A percentile compares a stretch with the other conserved stretches of the same genome.
These are phyloP conservation scores for Russula sp. DNA, from an alignment of 768 basidiomycete genomes.

Conservation along the genomic window DNA sequence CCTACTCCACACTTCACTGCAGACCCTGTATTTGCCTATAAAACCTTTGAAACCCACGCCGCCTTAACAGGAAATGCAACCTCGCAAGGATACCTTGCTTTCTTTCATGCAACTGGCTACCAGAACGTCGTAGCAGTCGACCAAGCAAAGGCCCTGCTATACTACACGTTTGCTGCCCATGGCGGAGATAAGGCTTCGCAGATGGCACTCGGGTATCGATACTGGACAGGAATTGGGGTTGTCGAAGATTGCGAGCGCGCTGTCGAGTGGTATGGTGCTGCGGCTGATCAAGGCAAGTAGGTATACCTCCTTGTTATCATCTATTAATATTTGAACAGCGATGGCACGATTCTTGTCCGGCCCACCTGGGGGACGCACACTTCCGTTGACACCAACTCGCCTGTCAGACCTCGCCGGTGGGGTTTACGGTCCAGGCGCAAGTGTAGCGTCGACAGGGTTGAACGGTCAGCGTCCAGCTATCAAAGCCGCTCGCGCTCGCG, in stretches of 20 bases:
- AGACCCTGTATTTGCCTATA: constrained; percentile 60
- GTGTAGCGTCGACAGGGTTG: constrained; percentile 83
- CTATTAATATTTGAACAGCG: constrained; percentile 43
- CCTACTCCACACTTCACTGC: constrained; percentile 63
- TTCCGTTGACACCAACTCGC: constrained; percentile 76
- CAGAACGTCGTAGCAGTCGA: constrained; percentile 57
- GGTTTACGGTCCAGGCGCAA: constrained; percentile 92
- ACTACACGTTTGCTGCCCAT: constrained; percentile 92
- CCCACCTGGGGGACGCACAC: constrained; percentile 84
- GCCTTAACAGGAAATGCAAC: constrained; percentile 74
- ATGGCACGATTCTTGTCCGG: constrained; percentile 80
- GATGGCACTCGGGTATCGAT: constrained; percentile 90
- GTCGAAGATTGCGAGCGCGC: constrained; percentile 82
- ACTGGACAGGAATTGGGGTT: constrained; percentile 95
- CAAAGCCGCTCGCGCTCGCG: constrained; percentile 76
- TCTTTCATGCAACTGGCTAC: constrained; percentile 89
- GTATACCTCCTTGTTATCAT: neutral
- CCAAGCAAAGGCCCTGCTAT: constrained; percentile 81
- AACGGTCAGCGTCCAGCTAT: constrained; percentile 73
- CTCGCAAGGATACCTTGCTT: constrained; percentile 81
- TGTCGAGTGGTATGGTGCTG: constrained; percentile 83
- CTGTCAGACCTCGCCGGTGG: constrained; percentile 91
- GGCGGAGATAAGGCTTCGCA: constrained; percentile 84
- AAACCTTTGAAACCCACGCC: constrained; percentile 63
- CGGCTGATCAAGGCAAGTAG: constrained; percentile 74